Evolutionary conservation across 2,329 filamentous ascomycete species (phyloP).

Genomic region (Rutstroemia sp.): DNA sequence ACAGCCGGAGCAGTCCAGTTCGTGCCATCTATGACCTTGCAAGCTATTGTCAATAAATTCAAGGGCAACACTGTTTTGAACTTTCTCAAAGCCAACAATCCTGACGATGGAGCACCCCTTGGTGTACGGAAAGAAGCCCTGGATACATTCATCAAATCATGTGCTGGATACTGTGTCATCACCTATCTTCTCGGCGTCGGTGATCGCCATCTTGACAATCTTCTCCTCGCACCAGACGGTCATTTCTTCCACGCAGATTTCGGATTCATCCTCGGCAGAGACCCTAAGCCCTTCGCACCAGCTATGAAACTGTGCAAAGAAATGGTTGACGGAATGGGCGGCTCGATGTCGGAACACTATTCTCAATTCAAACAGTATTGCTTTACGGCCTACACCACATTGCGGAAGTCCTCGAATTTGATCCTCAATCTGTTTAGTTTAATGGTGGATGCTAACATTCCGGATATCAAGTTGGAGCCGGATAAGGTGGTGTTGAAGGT

Average conservation of each 20-base stretch:
- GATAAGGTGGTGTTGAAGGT: slow-evolving; percentile 95
- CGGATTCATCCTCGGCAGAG: slow-evolving; percentile 92
- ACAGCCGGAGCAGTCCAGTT: slow-evolving; percentile 90
- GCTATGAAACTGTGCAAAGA: slow-evolving; percentile 96
- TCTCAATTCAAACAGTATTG: slow-evolving; percentile 90
- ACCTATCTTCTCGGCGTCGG: slow-evolving; percentile 96
- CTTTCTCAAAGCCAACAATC: slow-evolving; percentile 84
- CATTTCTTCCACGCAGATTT: slow-evolving; percentile 99
- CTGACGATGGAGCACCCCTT: slow-evolving; percentile 71
- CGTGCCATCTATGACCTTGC: slow-evolving; percentile 77
- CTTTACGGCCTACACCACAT: slow-evolving; percentile 85
- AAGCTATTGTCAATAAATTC: slow-evolving; percentile 76
- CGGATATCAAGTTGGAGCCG: slow-evolving; percentile 84
- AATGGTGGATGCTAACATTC: slow-evolving; percentile 97
- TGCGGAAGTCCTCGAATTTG: slow-evolving; percentile 82
- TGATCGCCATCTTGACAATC: slow-evolving; percentile 91
- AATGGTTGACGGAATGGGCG: slow-evolving; percentile 99
- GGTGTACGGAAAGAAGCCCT: slow-evolving; percentile 87
- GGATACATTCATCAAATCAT: slow-evolving; percentile 92
- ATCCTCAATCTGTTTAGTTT: slow-evolving; percentile 93
- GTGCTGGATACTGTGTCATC: slow-evolving; percentile 96
- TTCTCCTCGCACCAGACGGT: slow-evolving; percentile 80
- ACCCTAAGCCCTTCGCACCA: slow-evolving; percentile 94
- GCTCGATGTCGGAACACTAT: slow-evolving; percentile 72
- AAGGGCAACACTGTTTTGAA: slow-evolving; percentile 66